These are phyloP conservation scores for Cucumis hystrix DNA, from an alignment of 306 rosid species.

Conservation along the genomic window DNA sequence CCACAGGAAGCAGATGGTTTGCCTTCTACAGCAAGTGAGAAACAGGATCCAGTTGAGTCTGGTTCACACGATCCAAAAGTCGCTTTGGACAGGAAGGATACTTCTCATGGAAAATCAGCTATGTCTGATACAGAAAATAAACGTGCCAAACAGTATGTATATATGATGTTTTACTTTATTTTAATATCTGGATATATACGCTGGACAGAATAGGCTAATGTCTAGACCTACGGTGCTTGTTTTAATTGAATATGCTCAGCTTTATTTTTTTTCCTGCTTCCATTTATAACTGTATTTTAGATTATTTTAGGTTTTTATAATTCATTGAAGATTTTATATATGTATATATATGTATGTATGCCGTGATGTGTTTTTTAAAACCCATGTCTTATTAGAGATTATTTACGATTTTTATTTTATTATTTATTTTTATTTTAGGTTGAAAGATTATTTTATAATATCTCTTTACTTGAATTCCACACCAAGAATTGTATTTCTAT, in stretches of 20 bases:
- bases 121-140: constrained; percentile 75
- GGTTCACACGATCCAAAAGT: constrained; percentile 46
- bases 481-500: neutral
- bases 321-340: neutral
- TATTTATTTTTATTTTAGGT: neutral
- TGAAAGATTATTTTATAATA: neutral
- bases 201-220: neutral
- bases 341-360: neutral
- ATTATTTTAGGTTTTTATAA: neutral
- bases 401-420: neutral
- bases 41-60: constrained; percentile 40
- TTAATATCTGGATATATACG: constrained; percentile 8
- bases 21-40: constrained; percentile 39
- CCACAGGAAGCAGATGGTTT: constrained; percentile 60
- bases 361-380: neutral
- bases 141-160: constrained; percentile 94
- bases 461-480: too few relatives aligned
- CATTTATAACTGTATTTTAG: neutral
- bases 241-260: neutral
- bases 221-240: neutral
- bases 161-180: constrained; percentile 6
- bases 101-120: constrained; percentile 40
- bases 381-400: neutral
- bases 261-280: neutral
- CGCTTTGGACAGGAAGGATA: constrained; percentile 57